phyloP scores from a whole-genome alignment of 2,329 filamentous ascomycete genomes.

The Penicillium capsulatum region DNA sequence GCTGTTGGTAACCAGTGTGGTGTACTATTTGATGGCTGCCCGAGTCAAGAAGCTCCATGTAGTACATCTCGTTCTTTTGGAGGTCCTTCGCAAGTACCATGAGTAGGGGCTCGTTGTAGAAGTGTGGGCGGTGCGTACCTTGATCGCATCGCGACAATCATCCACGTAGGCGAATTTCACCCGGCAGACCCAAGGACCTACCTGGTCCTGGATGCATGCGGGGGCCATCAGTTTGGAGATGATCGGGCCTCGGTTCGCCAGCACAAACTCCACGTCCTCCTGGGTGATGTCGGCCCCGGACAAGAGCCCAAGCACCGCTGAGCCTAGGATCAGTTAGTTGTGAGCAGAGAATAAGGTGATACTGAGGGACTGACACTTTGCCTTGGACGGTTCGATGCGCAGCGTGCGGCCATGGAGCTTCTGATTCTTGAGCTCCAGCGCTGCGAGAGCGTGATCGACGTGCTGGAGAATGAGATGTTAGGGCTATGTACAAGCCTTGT shows the following conservation, averaged over 20 bases:
- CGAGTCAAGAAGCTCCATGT: conserved; percentile 16
- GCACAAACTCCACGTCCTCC: conserved; percentile 5
- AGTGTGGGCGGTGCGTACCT: conserved; percentile 12
- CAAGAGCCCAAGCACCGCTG: conserved; percentile 16
- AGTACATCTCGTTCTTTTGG: conserved; percentile 16
- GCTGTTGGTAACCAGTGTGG: no score
- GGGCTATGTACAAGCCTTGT: background rate
- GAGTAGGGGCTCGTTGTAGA: background rate
- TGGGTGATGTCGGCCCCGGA: conserved; percentile 9
- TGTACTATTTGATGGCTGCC: conserved; percentile 13
- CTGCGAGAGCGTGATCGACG: conserved; percentile 27
- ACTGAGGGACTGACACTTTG: conserved; percentile 13
- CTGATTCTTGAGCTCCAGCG: conserved; percentile 12
- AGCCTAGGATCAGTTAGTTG: conserved; percentile 11
- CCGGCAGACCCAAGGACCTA: conserved; percentile 11
- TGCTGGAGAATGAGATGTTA: conserved; percentile 16
- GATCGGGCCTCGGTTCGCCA: conserved; percentile 11
- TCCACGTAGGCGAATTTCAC: conserved; percentile 25
- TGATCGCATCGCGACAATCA: conserved; percentile 23
- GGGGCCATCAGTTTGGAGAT: conserved; percentile 14
- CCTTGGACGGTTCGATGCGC: conserved; percentile 20
- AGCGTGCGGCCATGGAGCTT: conserved; percentile 17
- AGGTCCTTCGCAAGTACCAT: conserved; percentile 11
- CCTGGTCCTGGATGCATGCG: conserved; percentile 3
- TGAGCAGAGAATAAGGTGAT: background rate